Conservation (phyloP, 768 basidiomycete genomes). For the Dioszegia hungarica region DNA sequence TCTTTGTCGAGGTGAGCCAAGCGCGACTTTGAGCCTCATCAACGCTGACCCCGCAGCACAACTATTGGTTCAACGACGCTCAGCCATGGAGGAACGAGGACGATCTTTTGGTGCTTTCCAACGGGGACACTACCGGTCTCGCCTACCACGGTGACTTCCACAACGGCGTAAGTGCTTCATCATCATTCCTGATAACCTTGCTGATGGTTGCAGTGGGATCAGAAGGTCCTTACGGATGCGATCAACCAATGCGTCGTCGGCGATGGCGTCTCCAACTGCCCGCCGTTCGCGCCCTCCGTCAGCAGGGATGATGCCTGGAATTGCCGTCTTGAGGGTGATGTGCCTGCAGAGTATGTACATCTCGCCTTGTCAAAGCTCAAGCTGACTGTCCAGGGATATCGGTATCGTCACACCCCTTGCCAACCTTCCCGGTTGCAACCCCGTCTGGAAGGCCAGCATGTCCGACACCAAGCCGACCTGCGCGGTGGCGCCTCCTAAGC, state of each 20-base stretch:
- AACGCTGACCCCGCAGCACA: background rate
- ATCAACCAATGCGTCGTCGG: slow-evolving; percentile 30
- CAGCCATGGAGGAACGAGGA: slow-evolving; percentile 37
- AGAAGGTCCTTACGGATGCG: slow-evolving; percentile 14
- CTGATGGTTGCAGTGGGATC: slow-evolving; percentile 27
- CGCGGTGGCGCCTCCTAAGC: background rate
- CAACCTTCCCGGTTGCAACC: slow-evolving; percentile 40
- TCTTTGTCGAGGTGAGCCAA: slow-evolving; percentile 30
- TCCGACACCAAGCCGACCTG: slow-evolving; percentile 26
- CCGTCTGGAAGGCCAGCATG: slow-evolving; percentile 23
- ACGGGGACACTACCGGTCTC: slow-evolving; percentile 32
- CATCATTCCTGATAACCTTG: background rate
- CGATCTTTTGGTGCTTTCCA: slow-evolving; percentile 29
- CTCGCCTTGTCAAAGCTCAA: background rate
- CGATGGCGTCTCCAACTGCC: slow-evolving; percentile 20
- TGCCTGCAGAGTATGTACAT: slow-evolving; percentile 34
- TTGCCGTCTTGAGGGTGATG: slow-evolving; percentile 29
- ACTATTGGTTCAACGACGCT: background rate
- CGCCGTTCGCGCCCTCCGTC: slow-evolving; percentile 18
- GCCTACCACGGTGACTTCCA: slow-evolving; percentile 39
- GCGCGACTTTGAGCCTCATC: background rate
- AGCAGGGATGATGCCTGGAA: slow-evolving; percentile 6
- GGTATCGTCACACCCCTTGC: slow-evolving; percentile 26
- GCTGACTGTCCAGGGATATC: slow-evolving; percentile 29
- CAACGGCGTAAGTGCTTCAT: slow-evolving; percentile 25